These are phyloP conservation scores for Stygiomarasmius scandens DNA, from an alignment of 1,284 basidiomycete species.

Conservation along the genomic window DNA sequence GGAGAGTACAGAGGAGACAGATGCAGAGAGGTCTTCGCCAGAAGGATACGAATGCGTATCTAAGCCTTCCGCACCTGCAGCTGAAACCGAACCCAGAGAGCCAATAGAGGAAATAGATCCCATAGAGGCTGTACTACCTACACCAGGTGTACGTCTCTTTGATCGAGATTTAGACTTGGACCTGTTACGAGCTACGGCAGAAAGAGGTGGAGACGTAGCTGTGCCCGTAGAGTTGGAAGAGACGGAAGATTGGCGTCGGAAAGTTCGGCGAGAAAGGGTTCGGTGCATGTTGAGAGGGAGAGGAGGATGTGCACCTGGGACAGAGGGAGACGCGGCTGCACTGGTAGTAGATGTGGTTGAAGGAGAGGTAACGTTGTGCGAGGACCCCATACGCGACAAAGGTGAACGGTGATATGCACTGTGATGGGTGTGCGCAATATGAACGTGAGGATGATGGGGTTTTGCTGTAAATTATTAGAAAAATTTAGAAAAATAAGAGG, in stretches of 20 bases:
- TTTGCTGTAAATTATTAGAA: background rate
- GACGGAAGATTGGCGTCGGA: background rate
- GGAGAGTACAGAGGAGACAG: too few relatives aligned
- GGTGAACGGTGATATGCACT: background rate
- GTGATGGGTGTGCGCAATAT: background rate
- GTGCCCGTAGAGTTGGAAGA: too few relatives aligned
- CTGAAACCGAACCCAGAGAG: background rate
- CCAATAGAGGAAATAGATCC: background rate
- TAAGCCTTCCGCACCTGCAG: background rate
- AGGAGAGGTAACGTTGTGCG: background rate
- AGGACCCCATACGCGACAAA: background rate
- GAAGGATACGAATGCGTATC: background rate
- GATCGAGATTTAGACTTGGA: background rate
- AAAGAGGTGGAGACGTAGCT: background rate
- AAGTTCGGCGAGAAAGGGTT: background rate
- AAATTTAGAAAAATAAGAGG: background rate
- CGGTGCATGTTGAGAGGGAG: background rate
- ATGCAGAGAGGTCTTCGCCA: too few relatives aligned
- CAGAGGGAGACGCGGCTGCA: background rate
- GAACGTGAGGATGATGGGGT: background rate
- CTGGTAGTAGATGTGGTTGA: background rate
- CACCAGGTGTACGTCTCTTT: background rate
- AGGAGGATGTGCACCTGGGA: background rate
- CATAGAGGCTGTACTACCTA: background rate
- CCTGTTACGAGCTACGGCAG: background rate